phyloP scores from a whole-genome alignment of 306 rosid species.

The Fragaria iinumae region DNA sequence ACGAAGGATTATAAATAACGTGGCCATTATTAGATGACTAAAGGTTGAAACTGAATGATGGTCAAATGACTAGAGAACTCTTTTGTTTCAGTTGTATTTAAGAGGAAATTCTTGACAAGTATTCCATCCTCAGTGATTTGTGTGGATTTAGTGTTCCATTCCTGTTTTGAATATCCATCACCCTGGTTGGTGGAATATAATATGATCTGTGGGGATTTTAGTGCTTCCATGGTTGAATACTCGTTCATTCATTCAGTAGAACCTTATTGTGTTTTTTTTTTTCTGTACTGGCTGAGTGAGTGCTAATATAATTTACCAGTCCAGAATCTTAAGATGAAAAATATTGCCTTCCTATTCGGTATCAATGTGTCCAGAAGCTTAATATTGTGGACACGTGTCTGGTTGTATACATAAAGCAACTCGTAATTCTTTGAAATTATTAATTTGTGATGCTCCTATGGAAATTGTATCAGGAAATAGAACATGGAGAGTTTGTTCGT shows the following conservation, averaged over 20 bases:
- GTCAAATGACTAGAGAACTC: neutral
- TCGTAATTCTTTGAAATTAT: neutral
- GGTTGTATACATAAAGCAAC: neutral
- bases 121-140: neutral
- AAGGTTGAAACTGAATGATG: neutral
- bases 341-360: neutral
- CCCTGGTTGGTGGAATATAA: neutral
- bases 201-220: neutral
- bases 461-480: conserved; percentile 55
- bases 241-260: neutral
- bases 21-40: neutral
- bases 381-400: neutral
- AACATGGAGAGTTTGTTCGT: conserved; percentile 89
- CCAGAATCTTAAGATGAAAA: neutral
- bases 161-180: neutral
- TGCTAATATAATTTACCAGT: neutral
- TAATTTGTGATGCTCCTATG: conserved; percentile 13
- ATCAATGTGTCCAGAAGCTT: neutral
- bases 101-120: neutral
- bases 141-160: neutral
- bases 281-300: neutral
- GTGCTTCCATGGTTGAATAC: neutral
- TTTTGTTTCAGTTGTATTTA: neutral
- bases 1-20: neutral
- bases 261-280: neutral